These are phyloP conservation scores for Cladosporium sp. DNA, from an alignment of 2,329 filamentous ascomycete species.

Conservation along the genomic window DNA sequence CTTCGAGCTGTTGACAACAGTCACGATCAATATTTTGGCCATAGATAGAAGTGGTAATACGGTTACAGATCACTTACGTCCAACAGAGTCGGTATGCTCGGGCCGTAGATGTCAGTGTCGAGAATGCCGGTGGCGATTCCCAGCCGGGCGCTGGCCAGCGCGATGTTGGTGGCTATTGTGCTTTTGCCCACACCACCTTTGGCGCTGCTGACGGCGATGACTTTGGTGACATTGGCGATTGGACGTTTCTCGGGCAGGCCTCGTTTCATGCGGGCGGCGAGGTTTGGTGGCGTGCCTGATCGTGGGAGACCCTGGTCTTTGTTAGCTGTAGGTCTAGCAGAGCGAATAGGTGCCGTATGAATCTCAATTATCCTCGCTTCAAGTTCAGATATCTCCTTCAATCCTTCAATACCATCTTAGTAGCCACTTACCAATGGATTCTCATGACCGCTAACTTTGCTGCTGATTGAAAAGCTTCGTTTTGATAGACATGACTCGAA, in stretches of 20 bases:
- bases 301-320: conserved; percentile 74
- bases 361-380: not conserved
- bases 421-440: conserved; percentile 29
- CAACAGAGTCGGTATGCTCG: conserved; percentile 87
- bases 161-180: conserved; percentile 90
- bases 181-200: conserved; percentile 99
- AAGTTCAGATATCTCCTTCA: not conserved
- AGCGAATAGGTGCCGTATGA: not conserved
- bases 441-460: conserved; percentile 26
- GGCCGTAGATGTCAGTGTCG: conserved; percentile 95
- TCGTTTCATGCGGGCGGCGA: conserved; percentile 71
- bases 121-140: conserved; percentile 84
- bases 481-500: conserved; percentile 9
- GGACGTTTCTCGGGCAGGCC: conserved; percentile 75
- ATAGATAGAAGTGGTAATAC: not conserved
- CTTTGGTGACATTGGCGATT: conserved; percentile 81
- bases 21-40: not conserved
- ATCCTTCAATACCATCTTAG: not conserved
- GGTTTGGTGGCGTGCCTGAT: conserved; percentile 63
- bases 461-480: conserved; percentile 12
- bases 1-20: conserved; percentile 30
- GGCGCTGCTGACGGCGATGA: conserved; percentile 95
- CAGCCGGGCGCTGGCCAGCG: conserved; percentile 78
- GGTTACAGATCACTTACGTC: conserved; percentile 62
- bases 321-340: not conserved